phyloP scores from a whole-genome alignment of 2,329 filamentous ascomycete genomes.

The Xylaria hypoxylon region DNA sequence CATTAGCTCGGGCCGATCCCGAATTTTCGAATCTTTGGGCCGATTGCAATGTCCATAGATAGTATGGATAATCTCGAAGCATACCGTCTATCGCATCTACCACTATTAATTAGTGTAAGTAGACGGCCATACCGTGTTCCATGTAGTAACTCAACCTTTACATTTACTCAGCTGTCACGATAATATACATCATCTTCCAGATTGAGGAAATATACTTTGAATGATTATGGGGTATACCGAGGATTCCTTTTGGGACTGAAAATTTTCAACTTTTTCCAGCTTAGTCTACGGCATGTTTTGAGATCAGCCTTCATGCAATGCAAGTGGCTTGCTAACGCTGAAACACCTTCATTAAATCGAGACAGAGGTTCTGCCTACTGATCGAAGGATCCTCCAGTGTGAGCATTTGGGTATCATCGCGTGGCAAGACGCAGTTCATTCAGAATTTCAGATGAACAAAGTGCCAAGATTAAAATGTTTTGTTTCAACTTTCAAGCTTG shows the following conservation, averaged over 20 bases:
- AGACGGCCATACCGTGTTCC: background rate
- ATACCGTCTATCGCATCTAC: background rate
- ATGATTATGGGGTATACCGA: too few relatives aligned
- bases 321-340: too few relatives aligned
- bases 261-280: background rate
- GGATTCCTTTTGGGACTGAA: background rate
- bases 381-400: background rate
- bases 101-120: too few relatives aligned
- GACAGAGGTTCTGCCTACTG: conserved; percentile 5
- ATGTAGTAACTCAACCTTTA: background rate
- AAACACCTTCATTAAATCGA: conserved; percentile 12
- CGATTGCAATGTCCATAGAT: conserved; percentile 2
- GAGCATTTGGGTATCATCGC: background rate
- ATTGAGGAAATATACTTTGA: background rate
- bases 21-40: conserved; percentile 29
- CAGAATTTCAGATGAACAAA: background rate
- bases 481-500: conserved; percentile 46
- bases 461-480: conserved; percentile 31
- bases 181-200: background rate
- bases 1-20: conserved; percentile 36
- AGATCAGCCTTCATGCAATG: conserved; percentile 9
- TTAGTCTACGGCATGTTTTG: background rate
- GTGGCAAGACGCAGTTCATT: background rate
- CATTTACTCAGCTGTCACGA: background rate
- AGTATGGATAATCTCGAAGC: conserved; percentile 10